phyloP scores from a whole-genome alignment of 257 asterid species.

The Oldenlandia corymbosa region DNA sequence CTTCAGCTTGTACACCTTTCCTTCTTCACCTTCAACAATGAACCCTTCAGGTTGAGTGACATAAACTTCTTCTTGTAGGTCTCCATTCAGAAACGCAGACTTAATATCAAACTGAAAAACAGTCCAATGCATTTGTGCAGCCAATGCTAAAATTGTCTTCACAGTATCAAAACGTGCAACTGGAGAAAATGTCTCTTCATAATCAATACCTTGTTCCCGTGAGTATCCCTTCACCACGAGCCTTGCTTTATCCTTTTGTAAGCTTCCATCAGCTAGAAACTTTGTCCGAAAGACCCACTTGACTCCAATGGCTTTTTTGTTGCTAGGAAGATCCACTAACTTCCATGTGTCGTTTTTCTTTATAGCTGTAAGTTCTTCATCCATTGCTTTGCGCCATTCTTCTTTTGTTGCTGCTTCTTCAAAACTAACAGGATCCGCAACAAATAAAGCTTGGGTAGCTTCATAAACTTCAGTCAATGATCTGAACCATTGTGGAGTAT shows the following conservation, averaged over 20 bases:
- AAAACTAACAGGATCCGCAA: not conserved
- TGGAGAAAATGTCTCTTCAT: not conserved
- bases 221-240: too few relatives aligned
- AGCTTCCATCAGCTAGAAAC: too few relatives aligned
- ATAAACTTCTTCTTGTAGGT: not conserved
- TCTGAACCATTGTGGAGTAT: not conserved
- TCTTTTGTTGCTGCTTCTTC: too few relatives aligned
- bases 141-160: not conserved
- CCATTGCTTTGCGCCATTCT: too few relatives aligned
- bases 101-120: conserved; percentile 4
- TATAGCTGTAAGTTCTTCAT: too few relatives aligned
- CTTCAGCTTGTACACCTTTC: not conserved
- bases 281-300: too few relatives aligned
- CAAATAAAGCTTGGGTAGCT: not conserved
- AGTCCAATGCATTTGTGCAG: not conserved
- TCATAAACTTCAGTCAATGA: not conserved
- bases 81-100: not conserved
- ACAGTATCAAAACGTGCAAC: conserved; percentile 6
- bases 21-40: not conserved
- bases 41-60: conserved; percentile 9
- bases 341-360: too few relatives aligned
- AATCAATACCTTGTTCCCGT: too few relatives aligned
- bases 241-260: too few relatives aligned
- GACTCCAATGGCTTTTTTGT: too few relatives aligned
- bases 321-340: too few relatives aligned